These are phyloP conservation scores for Harrya chromipes DNA, from an alignment of 768 basidiomycete genomes.

Conservation along the genomic window DNA sequence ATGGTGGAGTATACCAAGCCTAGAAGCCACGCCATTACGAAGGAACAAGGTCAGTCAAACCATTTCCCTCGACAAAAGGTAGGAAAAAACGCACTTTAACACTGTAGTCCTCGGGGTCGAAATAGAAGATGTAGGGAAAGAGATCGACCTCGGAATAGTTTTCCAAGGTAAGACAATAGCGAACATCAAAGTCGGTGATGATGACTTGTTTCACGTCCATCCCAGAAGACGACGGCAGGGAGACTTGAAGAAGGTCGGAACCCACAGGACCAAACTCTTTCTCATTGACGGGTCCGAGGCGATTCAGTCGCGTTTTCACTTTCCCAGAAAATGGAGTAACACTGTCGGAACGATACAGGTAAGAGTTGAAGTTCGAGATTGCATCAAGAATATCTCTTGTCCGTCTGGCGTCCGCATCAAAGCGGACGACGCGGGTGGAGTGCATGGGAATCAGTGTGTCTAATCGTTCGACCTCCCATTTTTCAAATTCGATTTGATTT, in stretches of 20 bases:
- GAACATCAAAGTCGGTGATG: conserved; percentile 8
- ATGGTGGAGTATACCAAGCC: conserved; percentile 18
- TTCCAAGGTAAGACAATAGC: conserved; percentile 18
- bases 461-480: conserved; percentile 17
- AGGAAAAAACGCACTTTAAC: conserved; percentile 7
- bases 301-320: conserved; percentile 11
- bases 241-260: conserved; percentile 7
- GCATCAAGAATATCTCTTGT: conserved; percentile 6
- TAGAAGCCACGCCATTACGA: neutral
- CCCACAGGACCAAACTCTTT: conserved; percentile 6
- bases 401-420: conserved; percentile 3
- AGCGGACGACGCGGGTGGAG: conserved; percentile 1
- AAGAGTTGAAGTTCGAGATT: conserved; percentile 20
- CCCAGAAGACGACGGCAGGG: neutral
- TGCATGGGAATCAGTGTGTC: conserved; percentile 11
- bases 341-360: conserved; percentile 15
- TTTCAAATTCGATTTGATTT: neutral
- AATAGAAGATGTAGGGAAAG: conserved; percentile 25
- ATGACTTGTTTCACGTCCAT: conserved; percentile 8
- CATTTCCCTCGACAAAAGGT: neutral
- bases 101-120: conserved; percentile 21
- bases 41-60: neutral
- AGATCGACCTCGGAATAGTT: conserved; percentile 16
- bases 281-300: neutral
- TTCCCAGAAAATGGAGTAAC: conserved; percentile 9